Base-by-base conservation (phyloP, 768 basidiomycete genomes). In the Suillus bovinus region DNA sequence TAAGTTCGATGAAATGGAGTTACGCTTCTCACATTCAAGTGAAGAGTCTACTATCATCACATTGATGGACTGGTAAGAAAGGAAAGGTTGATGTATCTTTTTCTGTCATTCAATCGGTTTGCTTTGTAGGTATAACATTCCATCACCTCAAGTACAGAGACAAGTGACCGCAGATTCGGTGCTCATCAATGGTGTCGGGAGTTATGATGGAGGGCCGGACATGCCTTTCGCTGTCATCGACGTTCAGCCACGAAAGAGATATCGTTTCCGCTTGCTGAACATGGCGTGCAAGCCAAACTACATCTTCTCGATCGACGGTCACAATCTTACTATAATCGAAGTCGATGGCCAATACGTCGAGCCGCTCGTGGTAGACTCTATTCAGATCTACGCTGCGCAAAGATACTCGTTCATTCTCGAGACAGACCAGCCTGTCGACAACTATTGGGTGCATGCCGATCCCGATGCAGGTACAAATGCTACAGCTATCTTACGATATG, bases 381-480 rank as follows among this genome's bases (percentile, higher is more conserved):
- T 84, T 54, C 68, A 77, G 8, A 80, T 87, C 41, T 82, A 77
- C 59, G 72, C 75, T 13, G 84, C 78, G 2, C 85, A 86, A 68
- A 79, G 84, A 17, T 86, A 86, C 67, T 82, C 83, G 0, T 72
- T 84, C 63, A 69, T 84, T 11, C 63, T 82, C 6, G 67, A 66
- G 53, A 77, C 78, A 2, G 74, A 76, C 42, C 72, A 77, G 53
- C 63, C 72, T 0, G 63, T 77, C 36, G 72, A 67, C 52, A 81
- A 80, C 61, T 82, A 81, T 54, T 81, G 81, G 78, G 76, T 80
- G 53, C 79, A 74, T 22, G 77, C 78, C 3, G n/a, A 70, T 9
- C 79, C 80, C 4, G 61, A 65, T n/a, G 61, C 71, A 60, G 76
- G 75, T 17, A 49, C 72, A 61, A 80, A 82, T 68, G 81, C 79